Evolutionary conservation across 2,329 filamentous ascomycete species (phyloP).

Genomic region (Fusarium sp.): DNA sequence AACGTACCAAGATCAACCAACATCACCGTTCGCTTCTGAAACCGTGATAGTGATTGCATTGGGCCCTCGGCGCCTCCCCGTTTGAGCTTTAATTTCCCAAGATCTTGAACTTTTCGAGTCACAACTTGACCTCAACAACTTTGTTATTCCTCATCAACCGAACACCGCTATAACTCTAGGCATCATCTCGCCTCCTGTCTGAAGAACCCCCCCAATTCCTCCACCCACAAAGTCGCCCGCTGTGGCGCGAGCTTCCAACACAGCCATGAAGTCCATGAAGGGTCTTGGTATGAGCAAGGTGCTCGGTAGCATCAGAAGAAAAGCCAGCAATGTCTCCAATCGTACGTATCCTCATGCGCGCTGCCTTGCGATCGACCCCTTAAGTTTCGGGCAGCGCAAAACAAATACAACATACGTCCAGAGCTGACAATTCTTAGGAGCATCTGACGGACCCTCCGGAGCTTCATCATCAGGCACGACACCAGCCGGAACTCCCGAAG

Average conservation of each 20-base stretch:
- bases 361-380: neutral
- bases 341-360: slow-evolving; percentile 33
- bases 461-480: slow-evolving; percentile 47
- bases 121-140: slow-evolving; percentile 5
- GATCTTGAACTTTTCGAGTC: slow-evolving; percentile 5
- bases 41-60: slow-evolving; percentile 29
- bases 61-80: slow-evolving; percentile 28
- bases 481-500: slow-evolving; percentile 73
- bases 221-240: slow-evolving; percentile 24
- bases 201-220: slow-evolving; percentile 5
- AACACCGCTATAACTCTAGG: neutral
- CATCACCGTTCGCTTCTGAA: slow-evolving; percentile 35
- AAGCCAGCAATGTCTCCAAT: slow-evolving; percentile 50
- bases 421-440: slow-evolving; percentile 21
- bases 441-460: slow-evolving; percentile 37
- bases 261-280: slow-evolving; percentile 61
- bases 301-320: slow-evolving; percentile 66
- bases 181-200: slow-evolving; percentile 17
- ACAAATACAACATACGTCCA: slow-evolving; percentile 4
- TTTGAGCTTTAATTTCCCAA: slow-evolving; percentile 29
- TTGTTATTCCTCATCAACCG: neutral
- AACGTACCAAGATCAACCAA: slow-evolving; percentile 26
- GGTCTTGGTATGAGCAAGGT: slow-evolving; percentile 67
- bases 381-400: slow-evolving; percentile 2
- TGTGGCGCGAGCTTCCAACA: slow-evolving; percentile 41